phyloP scores from a whole-genome alignment of 192 early-diverging fungal species.

The Backusella macrospora region DNA sequence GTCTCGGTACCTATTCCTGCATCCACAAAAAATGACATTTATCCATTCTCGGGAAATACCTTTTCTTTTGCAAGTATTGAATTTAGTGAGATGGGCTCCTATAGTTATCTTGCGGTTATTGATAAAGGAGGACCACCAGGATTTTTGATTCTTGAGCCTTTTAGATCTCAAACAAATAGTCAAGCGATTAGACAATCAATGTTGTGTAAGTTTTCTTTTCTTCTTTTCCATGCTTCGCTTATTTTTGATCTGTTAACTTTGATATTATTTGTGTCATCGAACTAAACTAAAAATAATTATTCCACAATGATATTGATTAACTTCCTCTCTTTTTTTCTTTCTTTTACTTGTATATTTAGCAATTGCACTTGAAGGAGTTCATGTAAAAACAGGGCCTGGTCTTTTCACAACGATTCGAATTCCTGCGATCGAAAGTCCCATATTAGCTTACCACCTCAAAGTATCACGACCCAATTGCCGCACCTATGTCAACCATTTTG shows the following conservation, averaged over 20 bases:
- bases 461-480: constrained; percentile 39
- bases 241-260: too few species aligned
- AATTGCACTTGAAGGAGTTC: constrained; percentile 29
- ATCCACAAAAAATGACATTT: constrained; percentile 20
- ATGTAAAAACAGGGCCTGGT: constrained; percentile 19
- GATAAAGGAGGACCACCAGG: constrained; percentile 42
- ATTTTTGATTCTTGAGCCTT: constrained; percentile 49
- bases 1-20: constrained; percentile 41
- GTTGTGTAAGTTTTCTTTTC: constrained; percentile 34
- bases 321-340: not conserved
- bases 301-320: not conserved
- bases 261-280: not conserved
- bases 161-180: constrained; percentile 26
- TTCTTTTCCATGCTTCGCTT: not conserved
- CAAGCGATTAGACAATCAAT: constrained; percentile 40
- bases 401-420: constrained; percentile 48
- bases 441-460: constrained; percentile 55
- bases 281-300: not conserved
- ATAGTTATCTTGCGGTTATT: constrained; percentile 44
- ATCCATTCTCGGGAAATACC: constrained; percentile 36
- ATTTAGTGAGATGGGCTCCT: constrained; percentile 42
- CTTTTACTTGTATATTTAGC: not conserved
- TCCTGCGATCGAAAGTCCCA: constrained; percentile 52
- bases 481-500: constrained; percentile 37
- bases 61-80: constrained; percentile 45